Conservation (phyloP, 1,284 basidiomycete genomes). For the Pyrrhoderma lamaoense region DNA sequence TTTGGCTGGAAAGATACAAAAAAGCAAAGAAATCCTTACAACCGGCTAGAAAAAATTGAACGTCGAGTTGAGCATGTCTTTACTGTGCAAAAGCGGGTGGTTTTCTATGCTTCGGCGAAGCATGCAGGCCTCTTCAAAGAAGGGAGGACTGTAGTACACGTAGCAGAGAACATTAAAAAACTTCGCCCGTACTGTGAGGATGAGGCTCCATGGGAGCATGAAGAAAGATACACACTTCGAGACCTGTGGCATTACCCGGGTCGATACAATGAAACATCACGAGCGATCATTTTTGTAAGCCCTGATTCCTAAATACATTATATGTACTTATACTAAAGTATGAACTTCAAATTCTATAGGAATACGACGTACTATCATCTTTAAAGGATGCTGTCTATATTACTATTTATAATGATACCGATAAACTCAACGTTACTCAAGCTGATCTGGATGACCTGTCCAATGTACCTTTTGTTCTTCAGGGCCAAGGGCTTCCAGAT, state of each 20-base stretch:
- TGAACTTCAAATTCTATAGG: constrained; percentile 1
- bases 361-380: constrained; percentile 10
- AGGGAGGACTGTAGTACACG: constrained; percentile 30
- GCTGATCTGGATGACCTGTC: constrained; percentile 1
- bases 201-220: constrained; percentile 14
- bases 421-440: constrained; percentile 4
- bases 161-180: constrained; percentile 9
- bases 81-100: constrained; percentile 43
- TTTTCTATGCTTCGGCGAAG: constrained; percentile 33
- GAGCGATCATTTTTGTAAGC: constrained; percentile 14
- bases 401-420: constrained; percentile 8
- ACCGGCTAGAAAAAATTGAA: constrained; percentile 6
- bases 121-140: constrained; percentile 46
- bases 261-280: constrained; percentile 8
- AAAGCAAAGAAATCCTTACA: constrained; percentile 19
- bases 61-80: constrained; percentile 42
- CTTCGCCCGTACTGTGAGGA: not conserved
- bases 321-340: not conserved
- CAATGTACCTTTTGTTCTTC: constrained; percentile 10
- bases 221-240: constrained; percentile 14
- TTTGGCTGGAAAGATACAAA: constrained; percentile 36
- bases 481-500: constrained; percentile 14
- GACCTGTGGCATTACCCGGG: constrained; percentile 14
- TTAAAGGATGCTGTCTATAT: constrained; percentile 13
- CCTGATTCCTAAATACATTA: not conserved